Evolutionary conservation across 306 rosid species (phyloP).

Genomic region (Prunus mume): DNA sequence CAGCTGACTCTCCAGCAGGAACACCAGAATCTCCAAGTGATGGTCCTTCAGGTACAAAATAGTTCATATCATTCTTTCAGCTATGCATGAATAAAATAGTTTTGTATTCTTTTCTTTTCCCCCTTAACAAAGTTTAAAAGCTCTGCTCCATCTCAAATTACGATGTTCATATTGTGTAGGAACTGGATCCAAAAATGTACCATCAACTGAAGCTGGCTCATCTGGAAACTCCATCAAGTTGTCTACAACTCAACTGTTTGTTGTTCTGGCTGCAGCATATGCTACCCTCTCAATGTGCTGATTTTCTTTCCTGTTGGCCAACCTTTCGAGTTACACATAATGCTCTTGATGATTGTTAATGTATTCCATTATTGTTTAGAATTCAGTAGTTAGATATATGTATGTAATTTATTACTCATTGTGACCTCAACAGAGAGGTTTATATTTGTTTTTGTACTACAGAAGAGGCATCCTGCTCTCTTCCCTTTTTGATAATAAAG

Average conservation of each 20-base stretch:
- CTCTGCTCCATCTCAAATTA: not conserved
- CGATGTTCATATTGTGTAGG: constrained; percentile 33
- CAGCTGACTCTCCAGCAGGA: constrained; percentile 64
- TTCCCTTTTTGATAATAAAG: constrained; percentile 4
- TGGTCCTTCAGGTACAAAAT: constrained; percentile 51
- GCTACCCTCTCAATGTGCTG: constrained; percentile 35
- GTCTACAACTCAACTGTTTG: constrained; percentile 42
- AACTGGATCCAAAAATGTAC: constrained; percentile 50
- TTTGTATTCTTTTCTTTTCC: too few relatives aligned
- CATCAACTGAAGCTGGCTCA: constrained; percentile 41
- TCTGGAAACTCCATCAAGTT: constrained; percentile 58
- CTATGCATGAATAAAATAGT: not conserved
- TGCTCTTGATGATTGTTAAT: not conserved
- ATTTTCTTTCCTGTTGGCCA: constrained; percentile 16
- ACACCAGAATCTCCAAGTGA: constrained; percentile 49
- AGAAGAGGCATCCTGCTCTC: constrained; percentile 1
- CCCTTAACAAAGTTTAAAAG: not conserved
- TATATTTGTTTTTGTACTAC: not conserved
- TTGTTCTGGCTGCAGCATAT: constrained; percentile 47
- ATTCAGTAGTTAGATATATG: not conserved
- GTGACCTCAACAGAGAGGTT: not conserved
- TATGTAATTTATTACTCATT: not conserved
- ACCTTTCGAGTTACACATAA: not conserved
- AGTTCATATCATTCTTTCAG: not conserved
- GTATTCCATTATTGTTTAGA: not conserved